phyloP scores from a whole-genome alignment of 1,139 yeast genomes.

The Zhuliangozyma blackwelliae region DNA sequence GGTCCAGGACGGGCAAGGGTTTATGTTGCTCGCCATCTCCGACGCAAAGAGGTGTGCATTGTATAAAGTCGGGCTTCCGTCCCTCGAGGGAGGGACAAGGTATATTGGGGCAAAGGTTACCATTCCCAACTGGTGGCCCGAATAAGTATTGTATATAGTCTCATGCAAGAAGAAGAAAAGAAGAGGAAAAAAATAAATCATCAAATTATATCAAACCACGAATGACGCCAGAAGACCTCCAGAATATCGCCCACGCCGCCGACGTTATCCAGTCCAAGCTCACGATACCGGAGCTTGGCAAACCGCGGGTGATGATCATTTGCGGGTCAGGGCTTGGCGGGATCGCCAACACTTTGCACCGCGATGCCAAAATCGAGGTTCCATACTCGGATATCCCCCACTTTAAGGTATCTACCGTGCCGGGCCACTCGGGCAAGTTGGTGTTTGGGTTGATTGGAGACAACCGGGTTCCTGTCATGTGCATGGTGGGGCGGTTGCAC shows the following conservation, averaged over 20 bases:
- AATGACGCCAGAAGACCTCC: slow-evolving; percentile 8
- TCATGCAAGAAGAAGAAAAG: no score
- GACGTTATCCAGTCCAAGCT: slow-evolving; percentile 7
- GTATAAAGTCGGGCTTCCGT: slow-evolving; percentile 30
- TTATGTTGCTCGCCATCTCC: slow-evolving; percentile 53
- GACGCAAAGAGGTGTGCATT: slow-evolving; percentile 27
- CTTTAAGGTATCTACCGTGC: slow-evolving; percentile 75
- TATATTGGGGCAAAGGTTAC: slow-evolving; percentile 44
- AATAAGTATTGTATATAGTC: slow-evolving; percentile 1
- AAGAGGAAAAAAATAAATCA: no score
- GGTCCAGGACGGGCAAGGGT: slow-evolving; percentile 57
- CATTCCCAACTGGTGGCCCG: slow-evolving; percentile 70
- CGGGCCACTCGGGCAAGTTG: slow-evolving; percentile 84
- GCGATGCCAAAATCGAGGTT: slow-evolving; percentile 44
- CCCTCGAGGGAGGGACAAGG: slow-evolving; percentile 16
- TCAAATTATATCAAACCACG: no score
- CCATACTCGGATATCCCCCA: slow-evolving; percentile 74
- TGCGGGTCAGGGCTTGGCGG: slow-evolving; percentile 97
- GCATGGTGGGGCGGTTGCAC: slow-evolving; percentile 92
- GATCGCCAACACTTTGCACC: slow-evolving; percentile 53
- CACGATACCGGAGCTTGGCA: slow-evolving; percentile 10
- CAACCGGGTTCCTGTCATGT: slow-evolving; percentile 72
- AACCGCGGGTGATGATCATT: slow-evolving; percentile 69
- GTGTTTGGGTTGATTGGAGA: slow-evolving; percentile 73
- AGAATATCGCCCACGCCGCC: slow-evolving; percentile 9